Evolutionary conservation across 129 eudicot species (phyloP).

Genomic region (Centrapalus pauciflorus): DNA sequence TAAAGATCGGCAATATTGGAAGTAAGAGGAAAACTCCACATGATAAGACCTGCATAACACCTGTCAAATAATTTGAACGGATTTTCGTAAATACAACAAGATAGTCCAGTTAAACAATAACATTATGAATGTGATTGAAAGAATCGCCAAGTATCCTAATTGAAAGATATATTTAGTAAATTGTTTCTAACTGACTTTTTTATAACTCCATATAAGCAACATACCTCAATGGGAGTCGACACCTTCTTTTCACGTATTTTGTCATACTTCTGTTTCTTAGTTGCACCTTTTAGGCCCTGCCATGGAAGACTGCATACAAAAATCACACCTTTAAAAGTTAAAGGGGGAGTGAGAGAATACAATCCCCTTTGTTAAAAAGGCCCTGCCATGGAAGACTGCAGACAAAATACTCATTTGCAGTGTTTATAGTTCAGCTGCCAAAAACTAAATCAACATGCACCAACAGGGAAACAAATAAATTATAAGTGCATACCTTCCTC

Average conservation of each 20-base stretch:
- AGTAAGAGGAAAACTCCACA: constrained; percentile 84
- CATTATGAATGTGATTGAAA: background rate
- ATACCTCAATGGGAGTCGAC: constrained; percentile 93
- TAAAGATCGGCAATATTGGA: constrained; percentile 85
- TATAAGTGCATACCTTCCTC: constrained; percentile 58
- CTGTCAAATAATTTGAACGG: constrained; percentile 28
- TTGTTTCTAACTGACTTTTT: too few relatives aligned
- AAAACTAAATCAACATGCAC: background rate
- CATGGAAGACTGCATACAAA: constrained; percentile 73
- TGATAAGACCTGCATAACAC: constrained; percentile 91
- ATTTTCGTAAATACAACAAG: background rate
- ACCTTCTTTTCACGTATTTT: constrained; percentile 94
- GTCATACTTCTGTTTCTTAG: constrained; percentile 97
- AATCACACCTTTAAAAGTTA: too few relatives aligned
- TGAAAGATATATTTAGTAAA: background rate
- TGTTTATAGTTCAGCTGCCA: background rate
- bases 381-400: constrained; percentile 99
- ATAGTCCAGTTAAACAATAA: background rate
- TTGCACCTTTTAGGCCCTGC: constrained; percentile 97
- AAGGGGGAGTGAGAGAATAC: background rate
- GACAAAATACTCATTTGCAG: background rate
- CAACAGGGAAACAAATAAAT: background rate
- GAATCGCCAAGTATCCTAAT: background rate
- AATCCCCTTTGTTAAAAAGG: constrained; percentile 1
- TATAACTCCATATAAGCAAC: too few relatives aligned